Percentiles rank a stretch among this genome's conserved stretches.
phyloP scores from a whole-genome alignment of 164 flowering plant genomes.

The Chloranthus sessilifolius region DNA sequence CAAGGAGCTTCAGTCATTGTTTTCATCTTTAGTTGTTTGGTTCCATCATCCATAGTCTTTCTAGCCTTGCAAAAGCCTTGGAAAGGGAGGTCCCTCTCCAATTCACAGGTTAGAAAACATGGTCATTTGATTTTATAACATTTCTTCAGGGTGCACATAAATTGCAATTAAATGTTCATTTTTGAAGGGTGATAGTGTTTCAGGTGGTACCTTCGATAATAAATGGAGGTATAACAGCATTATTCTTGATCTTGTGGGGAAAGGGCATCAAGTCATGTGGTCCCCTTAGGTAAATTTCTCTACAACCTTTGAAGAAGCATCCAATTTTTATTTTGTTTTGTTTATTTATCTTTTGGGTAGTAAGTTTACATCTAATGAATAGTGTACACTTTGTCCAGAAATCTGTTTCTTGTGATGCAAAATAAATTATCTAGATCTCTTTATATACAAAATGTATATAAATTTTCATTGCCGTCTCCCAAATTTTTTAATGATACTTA shows the following conservation, averaged over 20 bases:
- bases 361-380: too few relatives aligned
- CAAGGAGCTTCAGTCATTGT: constrained; percentile 68
- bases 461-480: too few relatives aligned
- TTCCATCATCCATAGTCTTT: constrained; percentile 67
- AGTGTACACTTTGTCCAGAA: not conserved
- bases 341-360: too few relatives aligned
- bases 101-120: constrained; percentile 52
- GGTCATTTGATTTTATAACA: not conserved
- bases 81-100: constrained; percentile 90
- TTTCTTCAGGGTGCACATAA: constrained; percentile 7
- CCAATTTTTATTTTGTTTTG: constrained; percentile 1
- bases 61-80: constrained; percentile 85
- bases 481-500: too few relatives aligned
- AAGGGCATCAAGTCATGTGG: constrained; percentile 91
- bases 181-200: constrained; percentile 17
- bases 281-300: constrained; percentile 63
- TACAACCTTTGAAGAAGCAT: not conserved
- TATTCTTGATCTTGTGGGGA: constrained; percentile 90
- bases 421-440: too few relatives aligned
- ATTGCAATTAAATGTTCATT: constrained; percentile 10
- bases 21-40: constrained; percentile 76
- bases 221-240: constrained; percentile 89
- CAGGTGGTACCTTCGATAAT: constrained; percentile 91
- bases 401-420: too few relatives aligned
- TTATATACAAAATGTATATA: too few relatives aligned